Conservation (phyloP, 164 flowering plant genomes). For the Piper betle region DNA sequence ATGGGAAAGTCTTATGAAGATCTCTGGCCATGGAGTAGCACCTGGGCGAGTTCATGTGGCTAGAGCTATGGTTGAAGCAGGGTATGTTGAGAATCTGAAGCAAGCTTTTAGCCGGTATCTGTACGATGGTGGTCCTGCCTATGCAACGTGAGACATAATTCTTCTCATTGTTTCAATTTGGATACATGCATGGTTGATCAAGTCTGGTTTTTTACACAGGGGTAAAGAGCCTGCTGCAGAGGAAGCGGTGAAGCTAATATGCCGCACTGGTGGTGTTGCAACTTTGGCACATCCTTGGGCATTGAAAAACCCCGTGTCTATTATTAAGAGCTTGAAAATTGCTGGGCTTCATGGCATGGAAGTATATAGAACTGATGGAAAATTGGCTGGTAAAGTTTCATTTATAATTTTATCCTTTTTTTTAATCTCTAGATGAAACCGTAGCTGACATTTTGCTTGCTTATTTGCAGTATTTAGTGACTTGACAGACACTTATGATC, state of each 20-base stretch:
- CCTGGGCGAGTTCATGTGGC: conserved; percentile 96
- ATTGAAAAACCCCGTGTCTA: conserved; percentile 51
- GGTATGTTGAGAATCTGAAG: conserved; percentile 77
- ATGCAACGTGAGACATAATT: conserved; percentile 46
- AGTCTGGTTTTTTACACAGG: conserved; percentile 17
- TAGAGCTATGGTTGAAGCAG: conserved; percentile 92
- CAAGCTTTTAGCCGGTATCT: conserved; percentile 83
- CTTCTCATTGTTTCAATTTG: not conserved
- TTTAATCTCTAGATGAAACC: no score
- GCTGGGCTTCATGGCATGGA: conserved; percentile 91
- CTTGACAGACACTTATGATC: conserved; percentile 56
- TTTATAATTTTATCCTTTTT: no score
- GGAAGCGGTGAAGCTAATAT: conserved; percentile 56
- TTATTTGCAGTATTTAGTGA: conserved; percentile 47
- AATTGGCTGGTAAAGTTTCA: conserved; percentile 42
- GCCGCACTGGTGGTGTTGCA: conserved; percentile 69
- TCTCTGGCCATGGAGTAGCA: conserved; percentile 89
- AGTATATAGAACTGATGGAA: conserved; percentile 87
- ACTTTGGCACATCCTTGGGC: conserved; percentile 96
- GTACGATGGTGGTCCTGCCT: conserved; percentile 94
- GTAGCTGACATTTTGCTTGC: not conserved
- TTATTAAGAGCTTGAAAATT: conserved; percentile 55
- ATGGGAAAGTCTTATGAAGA: conserved; percentile 74
- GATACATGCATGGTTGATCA: not conserved
- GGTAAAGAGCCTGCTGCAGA: conserved; percentile 78